These are phyloP conservation scores for Piloderma croceum DNA, from an alignment of 768 basidiomycete genomes.

Conservation along the genomic window DNA sequence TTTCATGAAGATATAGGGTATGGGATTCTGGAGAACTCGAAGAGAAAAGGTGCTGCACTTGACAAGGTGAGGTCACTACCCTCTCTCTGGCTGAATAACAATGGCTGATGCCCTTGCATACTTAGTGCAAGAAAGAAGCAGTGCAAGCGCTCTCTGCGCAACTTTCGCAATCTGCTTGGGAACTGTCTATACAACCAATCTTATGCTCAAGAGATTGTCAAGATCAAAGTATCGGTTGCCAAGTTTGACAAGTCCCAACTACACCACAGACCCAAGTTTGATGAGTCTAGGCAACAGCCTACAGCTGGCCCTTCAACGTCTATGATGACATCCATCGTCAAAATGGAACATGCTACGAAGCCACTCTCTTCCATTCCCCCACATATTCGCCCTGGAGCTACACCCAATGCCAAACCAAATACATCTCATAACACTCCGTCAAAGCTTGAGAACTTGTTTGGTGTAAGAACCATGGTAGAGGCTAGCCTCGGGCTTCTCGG, in stretches of 20 bases:
- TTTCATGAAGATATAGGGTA: slow-evolving; percentile 94
- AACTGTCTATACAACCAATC: slow-evolving; percentile 97
- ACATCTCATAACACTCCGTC: neutral
- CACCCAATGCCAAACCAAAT: neutral
- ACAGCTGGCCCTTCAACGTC: slow-evolving; percentile 10
- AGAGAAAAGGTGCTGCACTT: slow-evolving; percentile 76
- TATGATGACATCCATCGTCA: slow-evolving; percentile 3
- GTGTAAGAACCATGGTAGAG: too few relatives aligned
- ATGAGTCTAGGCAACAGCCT: slow-evolving; percentile 37
- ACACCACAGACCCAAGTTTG: slow-evolving; percentile 66
- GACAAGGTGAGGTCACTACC: slow-evolving; percentile 73
- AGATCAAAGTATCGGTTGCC: slow-evolving; percentile 66
- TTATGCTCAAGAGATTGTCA: slow-evolving; percentile 77
- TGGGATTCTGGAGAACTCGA: slow-evolving; percentile 80
- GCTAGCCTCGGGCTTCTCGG: too few relatives aligned
- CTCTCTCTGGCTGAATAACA: neutral
- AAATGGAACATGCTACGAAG: neutral
- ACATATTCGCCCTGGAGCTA: neutral
- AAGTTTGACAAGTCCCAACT: slow-evolving; percentile 67
- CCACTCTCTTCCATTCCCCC: neutral
- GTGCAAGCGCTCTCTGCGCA: slow-evolving; percentile 85
- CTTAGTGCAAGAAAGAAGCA: slow-evolving; percentile 95
- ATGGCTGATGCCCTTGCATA: neutral
- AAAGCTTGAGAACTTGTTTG: too few relatives aligned
- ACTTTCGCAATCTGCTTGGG: slow-evolving; percentile 91